Evolutionary conservation across 2,329 filamentous ascomycete species (phyloP).

Genomic region (Stagonosporopsis tanaceti): DNA sequence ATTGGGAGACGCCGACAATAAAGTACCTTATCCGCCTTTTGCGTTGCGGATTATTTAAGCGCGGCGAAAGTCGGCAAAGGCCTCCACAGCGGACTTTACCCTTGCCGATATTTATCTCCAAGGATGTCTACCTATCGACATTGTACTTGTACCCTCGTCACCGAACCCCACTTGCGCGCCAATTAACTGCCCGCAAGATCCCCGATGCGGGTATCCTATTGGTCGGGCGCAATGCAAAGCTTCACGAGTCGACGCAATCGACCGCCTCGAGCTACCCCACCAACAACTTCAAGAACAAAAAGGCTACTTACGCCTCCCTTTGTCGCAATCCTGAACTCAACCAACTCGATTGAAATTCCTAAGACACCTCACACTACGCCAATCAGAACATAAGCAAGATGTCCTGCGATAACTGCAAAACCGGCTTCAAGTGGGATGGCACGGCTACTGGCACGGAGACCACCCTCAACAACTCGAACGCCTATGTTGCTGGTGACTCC

Average conservation of each 20-base stretch:
- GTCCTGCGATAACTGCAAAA: slow-evolving; percentile 46
- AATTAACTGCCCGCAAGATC: background rate
- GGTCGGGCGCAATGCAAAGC: slow-evolving; percentile 2
- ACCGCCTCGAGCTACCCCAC: slow-evolving; percentile 16
- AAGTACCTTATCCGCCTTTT: background rate
- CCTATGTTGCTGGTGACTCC: slow-evolving; percentile 55
- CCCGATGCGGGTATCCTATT: slow-evolving; percentile 4
- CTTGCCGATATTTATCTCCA: slow-evolving; percentile 3
- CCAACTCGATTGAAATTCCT: background rate
- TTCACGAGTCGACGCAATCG: slow-evolving; percentile 7
- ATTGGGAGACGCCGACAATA: no score
- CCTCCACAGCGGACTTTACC: background rate
- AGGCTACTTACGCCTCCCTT: slow-evolving; percentile 2
- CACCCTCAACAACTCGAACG: slow-evolving; percentile 48
- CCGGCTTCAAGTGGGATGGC: slow-evolving; percentile 53
- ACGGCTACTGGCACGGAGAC: slow-evolving; percentile 49
- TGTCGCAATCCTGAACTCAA: background rate
- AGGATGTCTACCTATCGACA: background rate
- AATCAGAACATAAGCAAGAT: slow-evolving; percentile 24
- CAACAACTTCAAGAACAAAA: slow-evolving; percentile 10
- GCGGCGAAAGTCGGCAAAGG: slow-evolving; percentile 11
- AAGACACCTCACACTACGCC: no score
- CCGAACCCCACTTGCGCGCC: slow-evolving; percentile 3
- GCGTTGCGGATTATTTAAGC: background rate
- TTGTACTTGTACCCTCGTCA: slow-evolving; percentile 2